Evolutionary conservation across 2,329 filamentous ascomycete genomes (phyloP).

Genomic region (Pyrenochaeta sp.): DNA sequence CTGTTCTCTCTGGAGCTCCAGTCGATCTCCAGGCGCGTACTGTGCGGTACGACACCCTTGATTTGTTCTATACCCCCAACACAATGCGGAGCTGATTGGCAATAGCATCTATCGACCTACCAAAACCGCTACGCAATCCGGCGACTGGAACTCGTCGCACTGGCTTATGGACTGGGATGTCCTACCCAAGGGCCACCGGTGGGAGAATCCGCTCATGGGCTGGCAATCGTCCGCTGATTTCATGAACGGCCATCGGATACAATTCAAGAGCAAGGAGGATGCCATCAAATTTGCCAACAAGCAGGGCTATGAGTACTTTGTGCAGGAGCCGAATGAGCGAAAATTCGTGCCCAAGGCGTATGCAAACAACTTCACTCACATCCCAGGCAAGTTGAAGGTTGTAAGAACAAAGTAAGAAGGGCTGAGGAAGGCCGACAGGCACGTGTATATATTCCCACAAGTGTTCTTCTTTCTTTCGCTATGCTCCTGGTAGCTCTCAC

Average conservation of each 20-base stretch:
- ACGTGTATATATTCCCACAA: conserved; percentile 40
- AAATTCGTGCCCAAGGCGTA: conserved; percentile 91
- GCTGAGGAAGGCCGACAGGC: conserved; percentile 4
- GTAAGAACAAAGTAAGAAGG: conserved; percentile 76
- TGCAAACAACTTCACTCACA: conserved; percentile 94
- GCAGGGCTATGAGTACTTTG: conserved; percentile 98
- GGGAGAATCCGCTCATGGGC: conserved; percentile 98
- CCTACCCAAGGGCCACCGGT: conserved; percentile 88
- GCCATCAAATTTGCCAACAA: conserved; percentile 96
- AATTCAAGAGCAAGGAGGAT: conserved; percentile 93
- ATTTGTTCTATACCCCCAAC: background rate
- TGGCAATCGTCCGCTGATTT: conserved; percentile 96
- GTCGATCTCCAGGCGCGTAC: conserved; percentile 92
- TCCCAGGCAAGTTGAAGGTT: conserved; percentile 83
- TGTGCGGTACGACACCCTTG: conserved; percentile 73
- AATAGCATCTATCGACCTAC: conserved; percentile 86
- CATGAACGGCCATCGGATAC: conserved; percentile 92
- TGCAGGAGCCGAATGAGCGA: conserved; percentile 93
- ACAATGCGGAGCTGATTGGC: background rate
- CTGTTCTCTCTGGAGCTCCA: conserved; percentile 89
- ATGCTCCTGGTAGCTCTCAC: background rate
- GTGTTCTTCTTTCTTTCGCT: conserved; percentile 14
- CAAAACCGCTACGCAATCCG: conserved; percentile 97
- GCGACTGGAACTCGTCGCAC: conserved; percentile 80
- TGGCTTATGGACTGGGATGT: conserved; percentile 99